These are phyloP conservation scores for Lactarius sp. DNA, from an alignment of 768 basidiomycete genomes.

Conservation along the genomic window DNA sequence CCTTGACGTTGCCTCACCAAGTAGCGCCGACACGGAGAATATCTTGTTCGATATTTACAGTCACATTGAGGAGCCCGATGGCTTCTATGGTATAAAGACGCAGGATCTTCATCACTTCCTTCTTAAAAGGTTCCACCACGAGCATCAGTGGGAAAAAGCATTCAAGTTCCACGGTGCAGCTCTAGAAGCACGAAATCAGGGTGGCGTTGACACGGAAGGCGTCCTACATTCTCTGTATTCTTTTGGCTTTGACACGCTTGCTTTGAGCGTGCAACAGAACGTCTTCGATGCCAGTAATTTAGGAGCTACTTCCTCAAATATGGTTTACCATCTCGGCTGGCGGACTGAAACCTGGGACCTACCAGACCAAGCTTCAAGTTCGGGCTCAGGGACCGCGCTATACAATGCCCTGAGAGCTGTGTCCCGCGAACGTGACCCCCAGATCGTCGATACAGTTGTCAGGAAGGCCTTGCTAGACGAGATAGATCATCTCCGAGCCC, in stretches of 20 bases:
- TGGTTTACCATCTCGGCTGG: conserved; percentile 86
- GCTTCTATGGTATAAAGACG: conserved; percentile 91
- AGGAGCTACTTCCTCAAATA: conserved; percentile 36
- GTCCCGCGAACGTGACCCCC: conserved; percentile 67
- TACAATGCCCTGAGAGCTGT: conserved; percentile 78
- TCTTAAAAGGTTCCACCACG: conserved; percentile 84
- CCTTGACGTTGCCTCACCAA: conserved; percentile 29
- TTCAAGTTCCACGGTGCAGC: conserved; percentile 87
- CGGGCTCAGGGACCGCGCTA: conserved; percentile 51
- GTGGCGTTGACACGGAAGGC: conserved; percentile 49
- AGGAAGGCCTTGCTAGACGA: conserved; percentile 52
- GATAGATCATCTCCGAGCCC: conserved; percentile 53
- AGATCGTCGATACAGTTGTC: conserved; percentile 45
- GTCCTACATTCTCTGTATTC: conserved; percentile 78
- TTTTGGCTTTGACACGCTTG: conserved; percentile 88
- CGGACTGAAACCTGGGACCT: conserved; percentile 94
- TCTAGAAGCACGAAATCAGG: conserved; percentile 54
- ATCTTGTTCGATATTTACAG: conserved; percentile 89
- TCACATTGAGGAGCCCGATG: conserved; percentile 96
- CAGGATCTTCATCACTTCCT: conserved; percentile 74
- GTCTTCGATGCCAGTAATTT: conserved; percentile 34
- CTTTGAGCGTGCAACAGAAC: conserved; percentile 57
- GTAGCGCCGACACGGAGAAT: conserved; percentile 46
- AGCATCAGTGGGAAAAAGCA: conserved; percentile 88
- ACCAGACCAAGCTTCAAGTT: conserved; percentile 50